Conservation (phyloP, 2,329 filamentous ascomycete genomes). For the Lasiodiplodia theobromae region DNA sequence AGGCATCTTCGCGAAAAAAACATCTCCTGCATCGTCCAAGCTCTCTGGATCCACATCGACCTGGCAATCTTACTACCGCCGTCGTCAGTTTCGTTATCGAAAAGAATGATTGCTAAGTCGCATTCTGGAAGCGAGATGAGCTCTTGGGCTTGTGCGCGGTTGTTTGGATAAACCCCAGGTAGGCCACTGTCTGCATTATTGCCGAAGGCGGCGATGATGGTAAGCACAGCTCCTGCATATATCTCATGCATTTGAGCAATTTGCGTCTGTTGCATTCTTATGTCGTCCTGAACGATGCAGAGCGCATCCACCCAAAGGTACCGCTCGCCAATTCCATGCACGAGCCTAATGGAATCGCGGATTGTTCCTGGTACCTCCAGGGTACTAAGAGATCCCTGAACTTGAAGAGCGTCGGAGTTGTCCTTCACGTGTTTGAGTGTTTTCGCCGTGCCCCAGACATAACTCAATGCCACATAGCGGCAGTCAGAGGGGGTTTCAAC, state of each 20-base stretch:
- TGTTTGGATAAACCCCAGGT: not conserved
- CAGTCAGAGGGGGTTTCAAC: not conserved
- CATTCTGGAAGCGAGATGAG: not conserved
- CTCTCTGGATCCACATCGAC: not conserved
- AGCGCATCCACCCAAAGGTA: slow-evolving; percentile 34
- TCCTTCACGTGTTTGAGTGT: not conserved
- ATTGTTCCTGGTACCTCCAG: slow-evolving; percentile 24
- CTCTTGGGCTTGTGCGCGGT: not conserved
- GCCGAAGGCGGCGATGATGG: not conserved
- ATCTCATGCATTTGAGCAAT: not conserved
- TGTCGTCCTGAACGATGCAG: slow-evolving; percentile 31
- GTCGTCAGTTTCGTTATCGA: not conserved
- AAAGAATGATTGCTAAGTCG: not conserved
- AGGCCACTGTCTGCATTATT: not conserved
- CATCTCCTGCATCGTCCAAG: slow-evolving; percentile 16
- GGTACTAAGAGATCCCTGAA: not conserved
- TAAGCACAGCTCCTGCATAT: not conserved
- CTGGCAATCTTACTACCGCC: not conserved
- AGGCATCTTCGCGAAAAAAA: slow-evolving; percentile 4
- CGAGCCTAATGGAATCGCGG: slow-evolving; percentile 28
- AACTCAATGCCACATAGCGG: not conserved
- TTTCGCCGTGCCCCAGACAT: not conserved
- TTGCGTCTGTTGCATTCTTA: not conserved
- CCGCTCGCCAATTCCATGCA: slow-evolving; percentile 19
- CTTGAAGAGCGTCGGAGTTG: not conserved